These are phyloP conservation scores for Panicum virgatum DNA, from an alignment of 202 grass and related monocot genomes.

Conservation along the genomic window DNA sequence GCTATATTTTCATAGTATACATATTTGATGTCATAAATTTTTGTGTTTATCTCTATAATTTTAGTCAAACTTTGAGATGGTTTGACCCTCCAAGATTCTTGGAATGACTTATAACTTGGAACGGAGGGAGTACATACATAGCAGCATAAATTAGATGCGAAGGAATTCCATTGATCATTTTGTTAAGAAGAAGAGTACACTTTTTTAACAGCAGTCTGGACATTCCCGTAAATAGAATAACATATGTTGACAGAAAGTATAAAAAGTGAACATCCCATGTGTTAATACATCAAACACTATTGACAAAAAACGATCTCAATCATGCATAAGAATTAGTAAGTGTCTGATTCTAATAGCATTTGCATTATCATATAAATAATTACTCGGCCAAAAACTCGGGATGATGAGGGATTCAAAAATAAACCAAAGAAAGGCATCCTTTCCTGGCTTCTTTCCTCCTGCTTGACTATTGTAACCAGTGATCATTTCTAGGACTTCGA, in stretches of 20 bases:
- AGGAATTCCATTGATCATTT: background rate
- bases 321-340: conserved; percentile 7
- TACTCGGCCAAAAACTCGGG: conserved; percentile 33
- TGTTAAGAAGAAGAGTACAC: background rate
- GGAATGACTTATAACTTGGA: no score
- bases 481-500: conserved; percentile 24
- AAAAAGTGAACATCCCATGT: background rate
- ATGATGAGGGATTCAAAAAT: background rate
- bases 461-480: conserved; percentile 15
- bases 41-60: no score
- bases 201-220: background rate
- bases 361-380: conserved; percentile 8
- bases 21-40: no score
- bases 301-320: conserved; percentile 31
- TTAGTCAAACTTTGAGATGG: no score
- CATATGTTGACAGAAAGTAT: background rate
- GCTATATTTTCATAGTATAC: no score
- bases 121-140: no score
- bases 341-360: conserved; percentile 22
- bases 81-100: no score
- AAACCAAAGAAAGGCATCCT: conserved; percentile 13
- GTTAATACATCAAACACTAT: conserved; percentile 34
- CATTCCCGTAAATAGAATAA: background rate
- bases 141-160: background rate
- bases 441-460: background rate